Evolutionary conservation across 1,284 basidiomycete genomes (phyloP).

Genomic region (Ceratobasidium sp.): DNA sequence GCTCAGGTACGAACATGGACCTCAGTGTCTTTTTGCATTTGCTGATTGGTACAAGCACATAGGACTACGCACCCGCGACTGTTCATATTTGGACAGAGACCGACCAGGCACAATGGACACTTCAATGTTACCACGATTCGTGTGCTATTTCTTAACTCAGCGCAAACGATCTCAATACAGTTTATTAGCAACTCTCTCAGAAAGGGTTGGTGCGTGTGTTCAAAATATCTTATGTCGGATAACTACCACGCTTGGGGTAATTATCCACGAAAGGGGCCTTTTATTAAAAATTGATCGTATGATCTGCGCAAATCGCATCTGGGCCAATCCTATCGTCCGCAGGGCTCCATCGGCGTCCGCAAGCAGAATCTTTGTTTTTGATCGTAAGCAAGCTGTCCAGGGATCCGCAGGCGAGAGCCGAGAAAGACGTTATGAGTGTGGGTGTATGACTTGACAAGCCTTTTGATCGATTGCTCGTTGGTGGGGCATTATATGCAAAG

Average conservation of each 20-base stretch:
- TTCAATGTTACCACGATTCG: slow-evolving; percentile 27
- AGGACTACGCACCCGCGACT: slow-evolving; percentile 30
- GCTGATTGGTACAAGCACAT: background rate
- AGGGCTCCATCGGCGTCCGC: too few species aligned
- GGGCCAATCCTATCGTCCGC: background rate
- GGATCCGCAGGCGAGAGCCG: background rate
- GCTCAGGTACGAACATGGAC: background rate
- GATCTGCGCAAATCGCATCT: background rate
- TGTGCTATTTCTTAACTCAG: background rate
- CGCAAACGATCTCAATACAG: background rate
- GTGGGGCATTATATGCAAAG: background rate
- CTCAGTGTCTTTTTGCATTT: background rate
- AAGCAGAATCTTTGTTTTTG: background rate
- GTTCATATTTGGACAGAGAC: slow-evolving; percentile 24
- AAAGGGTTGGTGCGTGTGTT: background rate
- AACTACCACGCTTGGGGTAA: background rate
- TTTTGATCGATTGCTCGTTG: background rate
- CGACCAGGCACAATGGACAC: background rate
- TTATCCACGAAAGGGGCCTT: background rate
- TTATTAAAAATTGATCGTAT: background rate
- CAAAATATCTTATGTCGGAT: background rate
- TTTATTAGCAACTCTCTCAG: background rate
- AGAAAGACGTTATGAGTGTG: background rate
- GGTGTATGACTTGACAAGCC: background rate
- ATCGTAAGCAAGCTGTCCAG: background rate